Evolutionary conservation across 257 asterid genomes (phyloP), one percentile per base, ranked within the genome.

Genomic region (Solanum tarapatanum): DNA sequence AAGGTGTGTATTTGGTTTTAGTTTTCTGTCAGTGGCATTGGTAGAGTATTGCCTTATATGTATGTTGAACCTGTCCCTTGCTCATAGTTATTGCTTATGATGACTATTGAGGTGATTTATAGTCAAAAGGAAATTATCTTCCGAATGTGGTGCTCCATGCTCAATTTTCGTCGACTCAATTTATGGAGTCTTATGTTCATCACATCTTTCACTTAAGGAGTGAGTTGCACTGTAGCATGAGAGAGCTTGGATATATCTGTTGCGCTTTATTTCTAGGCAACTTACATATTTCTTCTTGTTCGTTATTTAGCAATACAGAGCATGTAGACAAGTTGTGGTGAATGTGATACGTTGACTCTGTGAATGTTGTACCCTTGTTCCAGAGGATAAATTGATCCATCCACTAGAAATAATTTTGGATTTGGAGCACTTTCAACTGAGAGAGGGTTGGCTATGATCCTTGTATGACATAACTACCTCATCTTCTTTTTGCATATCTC

Each of bases 1-100:
- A 92, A 92, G 93, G 93, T 92, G 66, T 62, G 91, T 87, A 69
- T 83, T 85, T 79, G 55, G 3, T 82, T 82, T 30, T 82, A 1
- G 43, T 45, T 82, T 82, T 48, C 43, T 48, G 64, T 39, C 30
- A 48, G 85, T 80, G 68, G 43, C 85, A 16, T 82, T 51, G 21
- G 39, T 80, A 80, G 84, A 82, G 10, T 32, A 82, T 48, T 51
- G 30, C 70, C 30, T 45, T 48, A 7, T 48, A 11, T 30, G 85
- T 48, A 82, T 82, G 85, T 30, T 82, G 70, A 48, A 82, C 43
- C 69, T 82, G 30, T 82, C 85, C 69, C 11, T 2, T 30, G 70
- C 30, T 48, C 85, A 82, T 79, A 79, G 11, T 48, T 82, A 48
- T 28, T 82, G 70, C 70, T 82, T 82, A 45, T 45, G 58, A 30